These are phyloP conservation scores for Podila horticola DNA, from an alignment of 192 early-diverging fungal genomes.

Conservation along the genomic window DNA sequence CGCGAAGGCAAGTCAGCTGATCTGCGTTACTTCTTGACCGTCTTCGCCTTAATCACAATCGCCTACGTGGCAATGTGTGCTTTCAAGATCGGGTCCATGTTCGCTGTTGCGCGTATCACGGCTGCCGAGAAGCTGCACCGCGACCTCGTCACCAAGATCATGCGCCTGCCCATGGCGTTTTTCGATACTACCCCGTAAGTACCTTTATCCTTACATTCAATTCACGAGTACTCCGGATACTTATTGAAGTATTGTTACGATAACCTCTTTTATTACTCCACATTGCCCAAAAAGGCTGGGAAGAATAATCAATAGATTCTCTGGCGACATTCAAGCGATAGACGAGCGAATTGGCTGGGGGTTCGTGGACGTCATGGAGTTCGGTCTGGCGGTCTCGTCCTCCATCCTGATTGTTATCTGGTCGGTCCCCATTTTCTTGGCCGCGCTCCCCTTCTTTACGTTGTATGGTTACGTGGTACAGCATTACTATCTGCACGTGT, in stretches of 20 bases:
- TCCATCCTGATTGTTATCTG: conserved; percentile 70
- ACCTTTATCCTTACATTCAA: conserved; percentile 9
- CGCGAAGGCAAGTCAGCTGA: conserved; percentile 36
- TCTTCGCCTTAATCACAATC: conserved; percentile 15
- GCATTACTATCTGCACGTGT: conserved; percentile 76
- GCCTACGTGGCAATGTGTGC: conserved; percentile 17
- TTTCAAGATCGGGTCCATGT: conserved; percentile 9
- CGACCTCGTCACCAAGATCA: conserved; percentile 62
- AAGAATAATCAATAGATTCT: conserved; percentile 81
- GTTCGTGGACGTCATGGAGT: no score
- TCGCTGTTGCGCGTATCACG: conserved; percentile 53
- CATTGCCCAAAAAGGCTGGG: conserved; percentile 27
- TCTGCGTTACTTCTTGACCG: conserved; percentile 54
- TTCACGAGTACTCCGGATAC: no score
- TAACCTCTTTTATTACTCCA: neutral
- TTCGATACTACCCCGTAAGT: conserved; percentile 86
- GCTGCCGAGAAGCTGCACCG: conserved; percentile 69
- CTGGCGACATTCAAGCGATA: conserved; percentile 78
- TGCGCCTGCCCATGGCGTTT: conserved; percentile 79
- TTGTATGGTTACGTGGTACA: conserved; percentile 52
- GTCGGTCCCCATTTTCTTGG: conserved; percentile 78
- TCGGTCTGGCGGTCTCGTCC: conserved; percentile 48
- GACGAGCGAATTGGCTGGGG: conserved; percentile 58
- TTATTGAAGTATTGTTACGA: conserved; percentile 49
- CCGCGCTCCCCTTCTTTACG: conserved; percentile 45